These are phyloP conservation scores for Melanopsichium pennsylvanicum DNA, from an alignment of 1,284 basidiomycete genomes.

Conservation along the genomic window DNA sequence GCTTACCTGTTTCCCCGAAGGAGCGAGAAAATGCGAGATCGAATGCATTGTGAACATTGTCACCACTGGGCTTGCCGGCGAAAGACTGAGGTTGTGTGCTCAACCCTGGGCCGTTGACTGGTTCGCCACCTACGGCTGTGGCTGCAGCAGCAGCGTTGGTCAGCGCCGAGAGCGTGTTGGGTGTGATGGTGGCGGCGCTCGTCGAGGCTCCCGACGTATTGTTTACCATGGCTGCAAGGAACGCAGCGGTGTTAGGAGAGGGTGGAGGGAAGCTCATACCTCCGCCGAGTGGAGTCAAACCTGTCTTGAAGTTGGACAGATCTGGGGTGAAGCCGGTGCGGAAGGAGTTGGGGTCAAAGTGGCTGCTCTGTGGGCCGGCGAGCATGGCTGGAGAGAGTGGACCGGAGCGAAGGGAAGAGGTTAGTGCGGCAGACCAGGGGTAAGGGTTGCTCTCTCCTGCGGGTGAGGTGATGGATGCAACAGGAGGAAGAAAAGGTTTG, in stretches of 20 bases:
- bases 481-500: constrained; percentile 75
- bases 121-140: background rate
- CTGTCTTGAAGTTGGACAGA: constrained; percentile 64
- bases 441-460: constrained; percentile 70
- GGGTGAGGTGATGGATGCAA: constrained; percentile 84
- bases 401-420: constrained; percentile 81
- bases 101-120: constrained; percentile 8
- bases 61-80: constrained; percentile 25
- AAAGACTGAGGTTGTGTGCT: constrained; percentile 45
- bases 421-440: constrained; percentile 47
- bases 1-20: constrained; percentile 17
- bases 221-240: constrained; percentile 90
- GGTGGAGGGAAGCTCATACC: constrained; percentile 75
- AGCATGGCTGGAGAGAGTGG: constrained; percentile 95
- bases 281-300: constrained; percentile 71
- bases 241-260: constrained; percentile 88
- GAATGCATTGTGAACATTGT: constrained; percentile 43
- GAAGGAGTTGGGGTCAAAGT: constrained; percentile 75
- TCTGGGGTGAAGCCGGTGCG: constrained; percentile 81
- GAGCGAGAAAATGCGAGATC: constrained; percentile 52
- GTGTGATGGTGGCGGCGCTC: constrained; percentile 73
- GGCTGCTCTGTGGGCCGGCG: constrained; percentile 74
- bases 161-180: constrained; percentile 73
- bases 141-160: constrained; percentile 21
- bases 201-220: constrained; percentile 59